These are phyloP conservation scores for Afroboletus lepidellus DNA, from an alignment of 1,284 basidiomycete genomes.

Conservation along the genomic window DNA sequence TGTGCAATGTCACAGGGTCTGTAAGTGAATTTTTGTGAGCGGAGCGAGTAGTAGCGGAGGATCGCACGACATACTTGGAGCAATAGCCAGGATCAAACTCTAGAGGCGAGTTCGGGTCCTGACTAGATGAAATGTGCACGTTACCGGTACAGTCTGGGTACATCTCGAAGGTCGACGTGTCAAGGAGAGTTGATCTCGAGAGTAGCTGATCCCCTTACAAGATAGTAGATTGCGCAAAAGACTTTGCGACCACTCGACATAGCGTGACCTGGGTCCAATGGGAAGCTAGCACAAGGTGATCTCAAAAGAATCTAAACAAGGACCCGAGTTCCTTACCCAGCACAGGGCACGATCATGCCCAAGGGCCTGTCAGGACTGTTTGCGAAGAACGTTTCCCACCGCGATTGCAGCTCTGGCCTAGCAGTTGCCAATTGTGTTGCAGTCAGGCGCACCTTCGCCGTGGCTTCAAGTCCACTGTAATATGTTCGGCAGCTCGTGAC, in stretches of 20 bases:
- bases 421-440: conserved; percentile 32
- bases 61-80: conserved; percentile 5
- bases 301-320: too few species aligned
- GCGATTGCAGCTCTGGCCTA: conserved; percentile 3
- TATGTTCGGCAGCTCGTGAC: too few species aligned
- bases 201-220: conserved; percentile 10
- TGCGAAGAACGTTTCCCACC: conserved; percentile 14
- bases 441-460: conserved; percentile 41
- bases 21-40: not conserved
- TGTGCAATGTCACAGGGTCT: conserved; percentile 2
- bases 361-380: conserved; percentile 6
- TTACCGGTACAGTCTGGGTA: conserved; percentile 32
- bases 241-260: conserved; percentile 6
- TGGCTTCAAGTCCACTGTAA: too few species aligned
- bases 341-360: not conserved
- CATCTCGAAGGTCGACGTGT: too few species aligned
- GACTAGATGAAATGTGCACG: conserved; percentile 30
- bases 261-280: not conserved
- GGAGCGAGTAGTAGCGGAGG: not conserved
- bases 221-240: conserved; percentile 10
- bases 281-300: conserved; percentile 11
- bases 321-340: too few species aligned
- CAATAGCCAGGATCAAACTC: conserved; percentile 22
- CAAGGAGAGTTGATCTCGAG: too few species aligned
- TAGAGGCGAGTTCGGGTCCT: conserved; percentile 20